A percentile compares a stretch with the other conserved stretches of the same genome.
These are phyloP conservation scores for Lactarius indigo DNA, from an alignment of 768 basidiomycete species.

Conservation along the genomic window DNA sequence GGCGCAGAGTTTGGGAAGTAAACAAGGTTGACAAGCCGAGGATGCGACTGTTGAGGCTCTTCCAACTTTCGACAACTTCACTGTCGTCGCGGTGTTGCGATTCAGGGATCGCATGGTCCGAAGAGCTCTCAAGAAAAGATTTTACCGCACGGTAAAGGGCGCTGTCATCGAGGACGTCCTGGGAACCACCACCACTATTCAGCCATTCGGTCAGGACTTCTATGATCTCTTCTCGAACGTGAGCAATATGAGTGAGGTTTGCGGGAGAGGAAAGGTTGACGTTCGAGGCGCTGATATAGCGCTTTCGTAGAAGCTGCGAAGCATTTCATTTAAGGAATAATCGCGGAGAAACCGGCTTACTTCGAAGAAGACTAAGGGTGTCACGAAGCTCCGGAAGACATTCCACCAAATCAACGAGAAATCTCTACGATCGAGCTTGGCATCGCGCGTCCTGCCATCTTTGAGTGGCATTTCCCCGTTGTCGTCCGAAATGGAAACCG, in stretches of 20 bases:
- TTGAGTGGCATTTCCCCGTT: conserved; percentile 80
- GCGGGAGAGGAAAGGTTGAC: conserved; percentile 39
- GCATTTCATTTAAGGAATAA: conserved; percentile 4
- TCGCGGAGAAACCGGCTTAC: conserved; percentile 38
- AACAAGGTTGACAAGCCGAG: conserved; percentile 4
- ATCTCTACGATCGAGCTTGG: conserved; percentile 68
- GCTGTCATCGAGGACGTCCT: conserved; percentile 71
- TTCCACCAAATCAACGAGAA: conserved; percentile 82
- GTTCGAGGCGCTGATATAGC: conserved; percentile 55
- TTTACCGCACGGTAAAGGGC: conserved; percentile 58
- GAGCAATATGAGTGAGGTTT: conserved; percentile 49
- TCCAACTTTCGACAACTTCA: conserved; percentile 19
- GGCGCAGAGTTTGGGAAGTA: conserved; percentile 20
- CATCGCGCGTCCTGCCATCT: conserved; percentile 68
- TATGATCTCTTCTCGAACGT: conserved; percentile 58
- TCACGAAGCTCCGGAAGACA: conserved; percentile 76
- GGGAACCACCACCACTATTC: conserved; percentile 66
- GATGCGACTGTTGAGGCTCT: conserved; percentile 4
- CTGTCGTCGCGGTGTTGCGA: conserved; percentile 8
- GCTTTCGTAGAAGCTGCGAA: conserved; percentile 67
- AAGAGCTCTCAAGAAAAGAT: conserved; percentile 53
- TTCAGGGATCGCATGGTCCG: conserved; percentile 51
- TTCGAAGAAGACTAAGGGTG: conserved; percentile 81
- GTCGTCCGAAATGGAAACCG: conserved; percentile 80
- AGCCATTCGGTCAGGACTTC: conserved; percentile 72